These are phyloP conservation scores for Heliamphora pulchella DNA, from an alignment of 179 eudicot species.

Conservation along the genomic window DNA sequence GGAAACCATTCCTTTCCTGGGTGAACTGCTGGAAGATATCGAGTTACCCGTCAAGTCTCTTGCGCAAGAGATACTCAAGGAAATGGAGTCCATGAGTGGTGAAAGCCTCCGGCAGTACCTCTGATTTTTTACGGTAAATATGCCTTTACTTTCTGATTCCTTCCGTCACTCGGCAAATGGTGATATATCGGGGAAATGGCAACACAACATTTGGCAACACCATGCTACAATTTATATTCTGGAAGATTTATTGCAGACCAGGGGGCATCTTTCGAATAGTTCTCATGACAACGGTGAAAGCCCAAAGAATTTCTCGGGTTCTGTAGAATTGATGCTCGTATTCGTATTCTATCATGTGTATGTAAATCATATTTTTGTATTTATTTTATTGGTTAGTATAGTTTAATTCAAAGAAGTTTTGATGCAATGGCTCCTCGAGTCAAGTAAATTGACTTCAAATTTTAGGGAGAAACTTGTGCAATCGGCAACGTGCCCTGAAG, in stretches of 20 bases:
- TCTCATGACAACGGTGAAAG: background rate
- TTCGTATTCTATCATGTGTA: constrained; percentile 1
- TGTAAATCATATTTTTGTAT: background rate
- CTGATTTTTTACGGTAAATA: constrained; percentile 20
- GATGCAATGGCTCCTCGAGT: background rate
- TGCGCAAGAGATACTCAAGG: constrained; percentile 86
- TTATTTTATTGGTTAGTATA: background rate
- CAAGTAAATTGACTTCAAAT: background rate
- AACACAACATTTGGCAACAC: background rate
- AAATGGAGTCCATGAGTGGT: constrained; percentile 81
- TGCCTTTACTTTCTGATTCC: background rate
- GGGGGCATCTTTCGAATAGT: no score
- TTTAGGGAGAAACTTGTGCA: constrained; percentile 10
- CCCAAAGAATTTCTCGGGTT: no score
- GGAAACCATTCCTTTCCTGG: constrained; percentile 88
- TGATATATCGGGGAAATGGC: background rate
- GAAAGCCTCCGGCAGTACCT: constrained; percentile 79
- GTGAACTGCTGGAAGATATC: constrained; percentile 82
- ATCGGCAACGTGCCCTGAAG: background rate
- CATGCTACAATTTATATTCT: no score
- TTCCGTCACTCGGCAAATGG: background rate
- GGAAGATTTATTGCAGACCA: no score
- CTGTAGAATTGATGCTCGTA: background rate
- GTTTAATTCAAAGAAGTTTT: background rate
- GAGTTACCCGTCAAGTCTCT: constrained; percentile 77